These are phyloP conservation scores for Meyerozyma sp. DNA, from an alignment of 1,139 yeast genomes.

Conservation along the genomic window DNA sequence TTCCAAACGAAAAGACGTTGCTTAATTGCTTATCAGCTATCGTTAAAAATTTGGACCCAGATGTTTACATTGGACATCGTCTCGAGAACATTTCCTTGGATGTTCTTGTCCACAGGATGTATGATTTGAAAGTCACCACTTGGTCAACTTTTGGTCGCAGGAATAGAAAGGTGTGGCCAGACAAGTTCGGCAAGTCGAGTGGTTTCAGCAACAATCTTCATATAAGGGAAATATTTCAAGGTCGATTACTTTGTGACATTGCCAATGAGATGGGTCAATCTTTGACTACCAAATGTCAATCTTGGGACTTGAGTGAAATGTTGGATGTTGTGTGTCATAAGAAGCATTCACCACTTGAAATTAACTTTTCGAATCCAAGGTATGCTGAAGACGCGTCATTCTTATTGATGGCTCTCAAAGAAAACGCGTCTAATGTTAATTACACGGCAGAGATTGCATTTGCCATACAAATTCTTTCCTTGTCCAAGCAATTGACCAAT, in stretches of 20 bases:
- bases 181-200: conserved; percentile 48
- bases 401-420: conserved; percentile 65
- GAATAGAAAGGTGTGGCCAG: conserved; percentile 72
- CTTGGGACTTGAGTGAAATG: conserved; percentile 97
- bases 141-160: conserved; percentile 89
- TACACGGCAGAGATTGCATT: conserved; percentile 77
- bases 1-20: conserved; percentile 70
- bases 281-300: conserved; percentile 83
- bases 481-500: conserved; percentile 87
- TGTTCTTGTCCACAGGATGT: conserved; percentile 76
- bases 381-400: conserved; percentile 65
- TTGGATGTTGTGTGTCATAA: conserved; percentile 66
- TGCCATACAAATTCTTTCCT: conserved; percentile 76
- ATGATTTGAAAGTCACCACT: conserved; percentile 61
- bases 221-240: conserved; percentile 70
- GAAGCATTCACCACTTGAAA: conserved; percentile 59
- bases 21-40: conserved; percentile 69
- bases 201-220: conserved; percentile 45
- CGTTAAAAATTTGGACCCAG: conserved; percentile 77
- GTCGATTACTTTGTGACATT: conserved; percentile 86
- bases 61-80: conserved; percentile 83
- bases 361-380: conserved; percentile 63
- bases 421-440: conserved; percentile 62
- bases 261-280: conserved; percentile 96
- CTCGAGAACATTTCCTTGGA: conserved; percentile 76